Conservation (phyloP, 2,329 filamentous ascomycete species). For the Colletotrichum euphorbiae region DNA sequence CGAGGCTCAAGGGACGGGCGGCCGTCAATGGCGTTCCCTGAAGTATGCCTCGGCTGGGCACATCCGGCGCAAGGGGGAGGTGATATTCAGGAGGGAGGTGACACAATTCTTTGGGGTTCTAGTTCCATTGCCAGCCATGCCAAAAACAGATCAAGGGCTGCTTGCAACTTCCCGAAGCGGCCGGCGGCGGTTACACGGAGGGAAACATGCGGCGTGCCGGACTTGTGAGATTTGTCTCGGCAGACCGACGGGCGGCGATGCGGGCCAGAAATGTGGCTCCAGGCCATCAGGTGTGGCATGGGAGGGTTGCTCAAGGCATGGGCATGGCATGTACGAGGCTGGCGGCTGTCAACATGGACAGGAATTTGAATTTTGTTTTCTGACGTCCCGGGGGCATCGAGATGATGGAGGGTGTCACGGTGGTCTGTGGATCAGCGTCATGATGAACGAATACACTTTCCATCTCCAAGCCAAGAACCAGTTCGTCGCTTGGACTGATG, state of each 20-base stretch:
- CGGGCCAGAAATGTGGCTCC: constrained; percentile 19
- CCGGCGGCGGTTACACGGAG: constrained; percentile 13
- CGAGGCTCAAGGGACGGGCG: constrained; percentile 56
- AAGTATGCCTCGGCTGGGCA: background rate
- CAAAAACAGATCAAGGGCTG: background rate
- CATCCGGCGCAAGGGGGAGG: background rate
- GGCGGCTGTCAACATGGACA: background rate
- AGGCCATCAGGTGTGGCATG: constrained; percentile 1
- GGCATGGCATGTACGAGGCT: background rate
- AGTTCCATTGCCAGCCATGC: background rate
- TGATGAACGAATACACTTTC: background rate
- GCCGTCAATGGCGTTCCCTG: constrained; percentile 42
- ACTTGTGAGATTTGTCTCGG: constrained; percentile 12
- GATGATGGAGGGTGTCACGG: constrained; percentile 2
- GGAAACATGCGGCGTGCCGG: constrained; percentile 20
- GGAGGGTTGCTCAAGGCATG: background rate
- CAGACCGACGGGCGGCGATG: background rate
- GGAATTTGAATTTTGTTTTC: background rate
- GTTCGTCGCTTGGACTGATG: constrained; percentile 12
- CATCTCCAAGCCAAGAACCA: background rate
- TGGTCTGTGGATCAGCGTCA: background rate
- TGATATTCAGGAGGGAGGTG: background rate
- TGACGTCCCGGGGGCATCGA: constrained; percentile 2
- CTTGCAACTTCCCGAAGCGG: constrained; percentile 18
- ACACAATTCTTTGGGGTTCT: background rate